Evolutionary conservation across 257 asterid species (phyloP), one percentile per base, ranked within the genome.

Genomic region (Fraxinus pennsylvanica): DNA sequence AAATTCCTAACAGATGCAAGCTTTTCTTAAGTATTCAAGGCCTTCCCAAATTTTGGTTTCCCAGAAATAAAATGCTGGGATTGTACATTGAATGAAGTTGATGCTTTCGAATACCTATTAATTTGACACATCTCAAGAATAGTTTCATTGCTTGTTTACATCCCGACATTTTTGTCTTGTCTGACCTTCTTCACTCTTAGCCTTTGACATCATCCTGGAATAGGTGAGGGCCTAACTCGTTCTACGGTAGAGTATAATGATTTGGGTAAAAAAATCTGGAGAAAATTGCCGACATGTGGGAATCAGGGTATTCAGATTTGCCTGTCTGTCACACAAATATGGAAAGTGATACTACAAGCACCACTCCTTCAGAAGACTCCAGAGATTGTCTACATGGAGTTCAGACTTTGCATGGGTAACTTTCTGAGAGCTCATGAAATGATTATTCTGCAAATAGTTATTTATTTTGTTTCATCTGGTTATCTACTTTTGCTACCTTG

Each of bases 351-450:
- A 84, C 86, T 86, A 80, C 74, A 45, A 85, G 85, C 68, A 73
- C 81, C 74, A 72, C 85, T 32, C 80, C 80, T 80, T 79, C 94
- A 75, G 94, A 89, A 80, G 83, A 86, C 79, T 81, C 81, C 74
- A 87, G 85, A 76, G 87, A 73, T 80, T 87, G 82, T 77, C 59
- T 78, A 71, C 95, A 87, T 41, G 83, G 87, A 85, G 85, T 82
- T 85, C 93, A 91, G 33, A 84, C 89, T 81, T 80, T 76, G 41
- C 96, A 88, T 52, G 98, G 98, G 98, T 94, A 88, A 86, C 32
- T 27, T 67, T 77, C 74, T 71, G 67, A 76, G 54, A 74, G 69
- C 76, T 61, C 22, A 21, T 52, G 22, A 43, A 74, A 25, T 67
- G 63, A 17, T 74, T 61, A 22, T 77, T 77, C 47, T 75, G 41